Conservation (phyloP, 2,329 filamentous ascomycete species). For the Basipetospora sp. region DNA sequence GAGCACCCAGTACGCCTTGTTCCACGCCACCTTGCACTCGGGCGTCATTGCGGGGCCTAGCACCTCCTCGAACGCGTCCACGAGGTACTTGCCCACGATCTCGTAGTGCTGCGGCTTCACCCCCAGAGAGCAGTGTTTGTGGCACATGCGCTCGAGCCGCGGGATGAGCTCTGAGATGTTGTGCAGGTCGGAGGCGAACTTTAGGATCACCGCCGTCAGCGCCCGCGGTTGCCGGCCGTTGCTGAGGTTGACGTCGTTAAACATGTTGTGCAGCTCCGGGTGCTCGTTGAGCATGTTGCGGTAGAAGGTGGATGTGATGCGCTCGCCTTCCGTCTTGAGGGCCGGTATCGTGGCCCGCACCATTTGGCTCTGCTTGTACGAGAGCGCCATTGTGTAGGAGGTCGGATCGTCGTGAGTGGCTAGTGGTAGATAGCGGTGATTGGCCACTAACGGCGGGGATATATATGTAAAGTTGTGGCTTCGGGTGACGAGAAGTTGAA, state of each 20-base stretch:
- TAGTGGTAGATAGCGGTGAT: background rate
- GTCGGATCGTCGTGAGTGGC: slow-evolving; percentile 6
- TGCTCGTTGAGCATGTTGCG: slow-evolving; percentile 49
- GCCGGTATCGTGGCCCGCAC: slow-evolving; percentile 59
- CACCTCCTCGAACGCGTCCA: slow-evolving; percentile 51
- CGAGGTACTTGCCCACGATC: slow-evolving; percentile 54
- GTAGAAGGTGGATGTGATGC: slow-evolving; percentile 61
- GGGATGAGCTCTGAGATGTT: slow-evolving; percentile 39
- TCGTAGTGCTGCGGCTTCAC: slow-evolving; percentile 55
- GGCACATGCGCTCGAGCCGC: slow-evolving; percentile 43
- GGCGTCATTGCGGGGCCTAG: slow-evolving; percentile 52
- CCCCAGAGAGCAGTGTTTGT: slow-evolving; percentile 60
- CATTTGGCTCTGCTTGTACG: slow-evolving; percentile 42
- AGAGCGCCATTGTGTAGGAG: slow-evolving; percentile 25
- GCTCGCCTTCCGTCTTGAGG: slow-evolving; percentile 50
- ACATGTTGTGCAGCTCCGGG: slow-evolving; percentile 53
- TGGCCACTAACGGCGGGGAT: no score
- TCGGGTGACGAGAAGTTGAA: no score
- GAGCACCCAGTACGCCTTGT: slow-evolving; percentile 56
- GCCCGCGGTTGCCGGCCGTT: slow-evolving; percentile 22
- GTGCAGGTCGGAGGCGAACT: slow-evolving; percentile 58
- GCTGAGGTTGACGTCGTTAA: slow-evolving; percentile 38
- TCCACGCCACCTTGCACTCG: slow-evolving; percentile 53
- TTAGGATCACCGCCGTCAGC: slow-evolving; percentile 37
- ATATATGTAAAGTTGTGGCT: no score